phyloP scores from a whole-genome alignment of 2,329 filamentous ascomycete genomes.

The Colletotrichum kahawae region DNA sequence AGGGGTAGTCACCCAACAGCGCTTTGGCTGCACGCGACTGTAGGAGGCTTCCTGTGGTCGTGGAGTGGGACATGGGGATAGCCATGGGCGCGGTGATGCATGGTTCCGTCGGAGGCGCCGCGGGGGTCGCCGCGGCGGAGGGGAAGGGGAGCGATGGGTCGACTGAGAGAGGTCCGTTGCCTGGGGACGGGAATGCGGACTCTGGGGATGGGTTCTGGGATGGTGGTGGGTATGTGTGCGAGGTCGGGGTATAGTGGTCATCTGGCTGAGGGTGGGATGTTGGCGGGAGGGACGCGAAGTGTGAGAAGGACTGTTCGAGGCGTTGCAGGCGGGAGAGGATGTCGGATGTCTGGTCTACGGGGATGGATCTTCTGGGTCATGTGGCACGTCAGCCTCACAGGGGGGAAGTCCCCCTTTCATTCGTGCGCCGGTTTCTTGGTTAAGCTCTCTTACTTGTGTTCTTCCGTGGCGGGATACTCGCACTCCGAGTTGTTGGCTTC shows the following conservation, averaged over 20 bases:
- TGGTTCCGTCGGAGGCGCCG: neutral
- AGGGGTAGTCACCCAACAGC: neutral
- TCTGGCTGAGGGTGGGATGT: neutral
- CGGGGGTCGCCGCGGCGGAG: neutral
- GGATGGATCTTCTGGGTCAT: neutral
- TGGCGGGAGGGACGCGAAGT: neutral
- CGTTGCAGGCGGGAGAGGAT: neutral
- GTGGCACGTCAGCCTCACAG: neutral
- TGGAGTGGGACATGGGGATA: neutral
- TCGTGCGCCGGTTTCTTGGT: accelerated
- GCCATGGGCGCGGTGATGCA: neutral
- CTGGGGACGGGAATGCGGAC: neutral
- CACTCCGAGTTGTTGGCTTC: neutral
- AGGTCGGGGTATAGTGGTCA: neutral
- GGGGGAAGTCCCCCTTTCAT: neutral
- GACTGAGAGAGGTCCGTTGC: neutral
- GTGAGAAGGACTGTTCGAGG: neutral
- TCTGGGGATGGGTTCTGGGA: neutral
- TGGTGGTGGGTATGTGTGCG: neutral
- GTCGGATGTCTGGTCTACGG: neutral
- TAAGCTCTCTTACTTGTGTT: neutral
- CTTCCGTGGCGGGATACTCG: neutral
- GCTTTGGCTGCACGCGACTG: neutral
- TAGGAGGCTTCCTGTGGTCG: neutral
- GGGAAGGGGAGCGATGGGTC: neutral